Evolutionary conservation across 345 rosid genomes (phyloP).

Genomic region (Hibiscus tridactylites): DNA sequence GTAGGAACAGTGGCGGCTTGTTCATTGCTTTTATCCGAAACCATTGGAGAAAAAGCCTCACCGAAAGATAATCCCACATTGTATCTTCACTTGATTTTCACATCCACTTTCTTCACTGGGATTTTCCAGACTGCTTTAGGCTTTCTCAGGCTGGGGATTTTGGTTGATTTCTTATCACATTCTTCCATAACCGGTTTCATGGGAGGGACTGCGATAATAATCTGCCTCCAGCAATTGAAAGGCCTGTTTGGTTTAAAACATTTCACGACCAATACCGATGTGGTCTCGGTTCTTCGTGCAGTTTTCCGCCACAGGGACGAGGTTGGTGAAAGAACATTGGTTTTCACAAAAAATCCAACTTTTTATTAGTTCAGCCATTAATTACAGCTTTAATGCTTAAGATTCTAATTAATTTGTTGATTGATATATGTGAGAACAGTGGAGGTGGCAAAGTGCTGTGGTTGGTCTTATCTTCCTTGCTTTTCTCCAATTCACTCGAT

Average conservation of each 20-base stretch:
- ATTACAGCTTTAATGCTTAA: background rate
- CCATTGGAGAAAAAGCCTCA: conserved; percentile 35
- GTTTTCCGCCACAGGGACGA: conserved; percentile 39
- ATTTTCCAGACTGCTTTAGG: conserved; percentile 57
- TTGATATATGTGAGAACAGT: conserved; percentile 29
- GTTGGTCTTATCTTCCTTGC: conserved; percentile 53
- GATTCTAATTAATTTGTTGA: background rate
- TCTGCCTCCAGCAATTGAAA: conserved; percentile 73
- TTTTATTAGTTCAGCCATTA: too few species aligned
- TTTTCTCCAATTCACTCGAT: conserved; percentile 62
- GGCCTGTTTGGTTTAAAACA: conserved; percentile 64
- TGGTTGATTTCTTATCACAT: conserved; percentile 86
- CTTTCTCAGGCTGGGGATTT: conserved; percentile 57
- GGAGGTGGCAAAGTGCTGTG: conserved; percentile 67
- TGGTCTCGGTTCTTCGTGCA: conserved; percentile 50
- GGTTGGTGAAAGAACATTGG: conserved; percentile 23
- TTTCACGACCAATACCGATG: conserved; percentile 69
- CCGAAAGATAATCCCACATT: conserved; percentile 36
- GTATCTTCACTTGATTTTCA: conserved; percentile 66
- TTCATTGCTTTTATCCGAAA: conserved; percentile 49
- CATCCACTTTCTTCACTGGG: conserved; percentile 72
- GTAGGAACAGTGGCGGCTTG: conserved; percentile 85
- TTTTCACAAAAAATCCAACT: too few species aligned
- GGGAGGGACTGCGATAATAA: conserved; percentile 76
- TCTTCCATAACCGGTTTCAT: conserved; percentile 91